Evolutionary conservation across 2,329 filamentous ascomycete genomes (phyloP).

Genomic region (Fusarium tanahbumbuense): DNA sequence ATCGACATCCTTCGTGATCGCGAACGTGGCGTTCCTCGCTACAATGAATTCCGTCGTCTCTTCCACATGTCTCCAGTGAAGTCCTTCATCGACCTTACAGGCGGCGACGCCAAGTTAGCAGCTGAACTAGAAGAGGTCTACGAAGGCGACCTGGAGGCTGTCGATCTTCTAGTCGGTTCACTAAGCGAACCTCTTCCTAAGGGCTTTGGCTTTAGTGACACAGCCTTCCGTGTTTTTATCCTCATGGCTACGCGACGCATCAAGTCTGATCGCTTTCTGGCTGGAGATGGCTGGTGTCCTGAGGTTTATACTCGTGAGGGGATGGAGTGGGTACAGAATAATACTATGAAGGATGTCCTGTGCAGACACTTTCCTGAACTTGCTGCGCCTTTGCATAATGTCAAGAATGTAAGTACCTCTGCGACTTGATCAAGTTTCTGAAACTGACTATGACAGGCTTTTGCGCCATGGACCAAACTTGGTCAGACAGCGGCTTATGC

Average conservation of each 20-base stretch:
- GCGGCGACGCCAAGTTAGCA: constrained; percentile 15
- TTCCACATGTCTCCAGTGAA: constrained; percentile 22
- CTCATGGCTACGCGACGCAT: constrained; percentile 28
- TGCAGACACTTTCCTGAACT: constrained; percentile 32
- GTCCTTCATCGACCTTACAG: constrained; percentile 20
- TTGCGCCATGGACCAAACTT: constrained; percentile 29
- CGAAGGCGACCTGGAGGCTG: constrained; percentile 3
- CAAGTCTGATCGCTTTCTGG: constrained; percentile 29
- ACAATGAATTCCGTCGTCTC: constrained; percentile 23
- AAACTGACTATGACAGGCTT: constrained; percentile 16
- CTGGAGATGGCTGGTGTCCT: constrained; percentile 26
- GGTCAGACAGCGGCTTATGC: constrained; percentile 16
- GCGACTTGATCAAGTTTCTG: accelerated
- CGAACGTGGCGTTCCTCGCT: constrained; percentile 26
- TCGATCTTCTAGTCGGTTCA: constrained; percentile 20
- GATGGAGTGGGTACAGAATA: constrained; percentile 29
- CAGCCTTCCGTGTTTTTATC: constrained; percentile 26
- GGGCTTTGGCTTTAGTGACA: constrained; percentile 29
- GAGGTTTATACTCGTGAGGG: constrained; percentile 29
- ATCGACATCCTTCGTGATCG: constrained; percentile 34
- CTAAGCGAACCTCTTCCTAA: constrained; percentile 18
- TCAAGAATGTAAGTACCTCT: constrained; percentile 3
- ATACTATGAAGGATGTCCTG: constrained; percentile 30
- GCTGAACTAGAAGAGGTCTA: constrained; percentile 16
- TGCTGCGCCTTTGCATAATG: constrained; percentile 8